Evolutionary conservation across 2,329 filamentous ascomycete genomes (phyloP).

Genomic region (Penicillium italicum): DNA sequence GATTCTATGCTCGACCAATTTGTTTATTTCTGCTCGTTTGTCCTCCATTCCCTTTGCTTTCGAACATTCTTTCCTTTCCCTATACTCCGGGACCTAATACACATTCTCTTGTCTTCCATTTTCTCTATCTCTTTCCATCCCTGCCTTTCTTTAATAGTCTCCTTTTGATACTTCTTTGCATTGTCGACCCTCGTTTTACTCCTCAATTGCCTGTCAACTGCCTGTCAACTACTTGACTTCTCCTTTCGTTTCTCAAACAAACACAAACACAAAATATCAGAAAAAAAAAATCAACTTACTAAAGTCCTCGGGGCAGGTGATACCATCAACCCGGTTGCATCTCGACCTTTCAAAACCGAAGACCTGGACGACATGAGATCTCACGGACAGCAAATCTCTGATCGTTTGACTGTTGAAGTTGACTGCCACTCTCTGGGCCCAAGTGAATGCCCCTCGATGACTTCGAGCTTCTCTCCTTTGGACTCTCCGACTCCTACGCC

Average conservation of each 20-base stretch:
- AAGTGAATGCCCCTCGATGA: slow-evolving; percentile 41
- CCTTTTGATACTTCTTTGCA: slow-evolving; percentile 7
- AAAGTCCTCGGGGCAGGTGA: slow-evolving; percentile 28
- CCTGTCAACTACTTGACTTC: slow-evolving; percentile 8
- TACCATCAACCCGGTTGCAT: slow-evolving; percentile 26
- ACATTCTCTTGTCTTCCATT: slow-evolving; percentile 19
- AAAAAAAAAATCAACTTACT: neutral
- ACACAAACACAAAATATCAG: neutral
- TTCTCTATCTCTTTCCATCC: slow-evolving; percentile 24
- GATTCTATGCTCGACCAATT: slow-evolving; percentile 32
- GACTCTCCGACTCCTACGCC: slow-evolving; percentile 41
- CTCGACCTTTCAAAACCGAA: slow-evolving; percentile 28
- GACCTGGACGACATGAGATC: slow-evolving; percentile 39
- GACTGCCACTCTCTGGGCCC: slow-evolving; percentile 39
- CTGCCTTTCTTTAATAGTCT: slow-evolving; percentile 4
- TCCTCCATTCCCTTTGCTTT: slow-evolving; percentile 33
- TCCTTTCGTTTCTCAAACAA: neutral
- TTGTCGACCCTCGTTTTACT: slow-evolving; percentile 1
- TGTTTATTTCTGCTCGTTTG: slow-evolving; percentile 42
- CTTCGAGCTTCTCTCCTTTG: slow-evolving; percentile 40
- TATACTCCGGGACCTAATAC: slow-evolving; percentile 12
- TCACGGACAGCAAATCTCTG: slow-evolving; percentile 35
- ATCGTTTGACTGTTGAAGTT: slow-evolving; percentile 39
- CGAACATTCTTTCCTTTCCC: slow-evolving; percentile 28
- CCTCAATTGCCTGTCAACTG: neutral